Evolutionary conservation across 2,329 filamentous ascomycete genomes (phyloP), one percentile per base, ranked within the genome.

Genomic region (Plectosphaerella plurivora): DNA sequence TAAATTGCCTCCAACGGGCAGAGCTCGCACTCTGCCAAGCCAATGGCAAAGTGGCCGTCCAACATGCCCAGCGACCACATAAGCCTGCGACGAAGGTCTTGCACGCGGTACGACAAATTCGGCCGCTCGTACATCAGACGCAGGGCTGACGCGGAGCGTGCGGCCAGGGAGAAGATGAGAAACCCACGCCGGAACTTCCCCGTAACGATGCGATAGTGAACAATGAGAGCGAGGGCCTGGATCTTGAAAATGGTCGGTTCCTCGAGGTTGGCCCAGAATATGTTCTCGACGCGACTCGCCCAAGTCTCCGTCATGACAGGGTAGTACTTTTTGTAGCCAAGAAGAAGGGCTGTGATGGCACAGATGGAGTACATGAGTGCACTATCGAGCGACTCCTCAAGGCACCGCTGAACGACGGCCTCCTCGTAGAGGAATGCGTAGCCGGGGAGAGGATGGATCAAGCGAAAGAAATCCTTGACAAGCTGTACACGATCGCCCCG

Each of bases 21-120:
- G 8, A 75, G 65, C n/a, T 73, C 67, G 54, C 73, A 75, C 55
- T 76, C 73, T 4, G 70, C 68, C 42, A 75, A 66, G 2, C 73
- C 73, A 20, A 70, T 68, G 1, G 72, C 72, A 39, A 75, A 69
- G 41, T 68, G 68, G 7, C 67, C 66, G 51, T 76, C 73, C 22
- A 74, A 66, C 51, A 71, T 69, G 59, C 72, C 75, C 11, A 76
- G 61, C 2, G 71, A 68, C 73, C 73, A 76, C 63, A 76, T 70
- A 22, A 75, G 62, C 10, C 73, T 63, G 35, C 73, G 60, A 1
- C 73, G 67, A 10, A 71, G 72, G 55, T 76, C 73, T 49, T 73
- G 71, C 3, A 68, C 68, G 4, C 74, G 61, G 51, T 68, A 69
- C 51, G 66, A 70, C 3, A 74, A 60, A 41, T 69, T 67, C 20